Evolutionary conservation across 768 basidiomycete genomes (phyloP), one percentile per base, ranked within the genome.

Genomic region (Holtermanniella nyarrowii): DNA sequence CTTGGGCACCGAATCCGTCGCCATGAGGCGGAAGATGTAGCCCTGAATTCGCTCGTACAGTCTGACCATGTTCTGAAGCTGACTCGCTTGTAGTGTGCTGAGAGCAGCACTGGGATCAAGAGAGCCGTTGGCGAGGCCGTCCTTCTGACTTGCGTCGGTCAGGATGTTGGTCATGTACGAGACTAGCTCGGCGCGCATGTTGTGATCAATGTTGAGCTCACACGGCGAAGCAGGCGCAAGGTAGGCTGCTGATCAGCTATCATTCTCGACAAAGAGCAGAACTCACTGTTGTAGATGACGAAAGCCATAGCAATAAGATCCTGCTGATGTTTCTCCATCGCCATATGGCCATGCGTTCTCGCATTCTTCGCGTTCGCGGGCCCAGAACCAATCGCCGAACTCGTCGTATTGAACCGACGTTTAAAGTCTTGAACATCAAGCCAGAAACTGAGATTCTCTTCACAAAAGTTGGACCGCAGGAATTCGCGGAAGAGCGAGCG

Each of bases 151-250:
- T 10, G 60, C 60, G 41, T 72, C 82, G 44, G 82, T 83, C 58
- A 91, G 85, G 23, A 89, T 85, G 48, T 95, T 88, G 71, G 84
- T 85, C 55, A 99, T 78, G 70, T 97, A 97, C 60, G 83, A 85
- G 53, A 88, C 85, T 48, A 99, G 77, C 73, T 97, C 95, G 60
- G 88, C 89, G 56, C 95, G 83, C 37, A 99, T 77, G 37, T 85
- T 87, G 70, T 99, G 95, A 68, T 99, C 95, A 59, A 99, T 99
- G 74, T 99, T 99, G 55, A 99, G 80, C 74, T 97, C 95, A 74
- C 85, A 88, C 53, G 84, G 86, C 69, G 88, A 91, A 24, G 89
- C 87, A 1, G 90, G 91, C 0, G 93, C 95, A 21, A 99, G 82
- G 66, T 96, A 99, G 47, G 81, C 70, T 90, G 76, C 87, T 84